These are phyloP conservation scores for Colletotrichum agaves DNA, from an alignment of 2,329 filamentous ascomycete species.

Conservation along the genomic window DNA sequence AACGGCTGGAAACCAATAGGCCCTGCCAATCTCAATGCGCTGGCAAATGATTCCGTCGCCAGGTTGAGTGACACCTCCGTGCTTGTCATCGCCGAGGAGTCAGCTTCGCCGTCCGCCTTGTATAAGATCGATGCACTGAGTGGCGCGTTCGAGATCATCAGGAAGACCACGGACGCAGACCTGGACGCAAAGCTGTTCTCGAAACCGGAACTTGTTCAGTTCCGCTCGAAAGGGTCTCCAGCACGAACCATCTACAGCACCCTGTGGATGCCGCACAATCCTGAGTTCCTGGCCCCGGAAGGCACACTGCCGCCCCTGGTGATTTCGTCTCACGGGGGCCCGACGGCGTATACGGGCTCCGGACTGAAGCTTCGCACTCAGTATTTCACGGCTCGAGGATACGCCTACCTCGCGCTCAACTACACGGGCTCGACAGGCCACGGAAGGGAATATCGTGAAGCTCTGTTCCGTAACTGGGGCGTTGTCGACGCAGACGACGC, in stretches of 20 bases:
- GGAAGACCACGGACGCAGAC: slow-evolving; percentile 47
- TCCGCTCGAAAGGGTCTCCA: slow-evolving; percentile 43
- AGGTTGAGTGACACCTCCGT: slow-evolving; percentile 49
- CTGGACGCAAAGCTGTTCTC: slow-evolving; percentile 49
- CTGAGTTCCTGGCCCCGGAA: slow-evolving; percentile 50
- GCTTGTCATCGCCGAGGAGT: slow-evolving; percentile 51
- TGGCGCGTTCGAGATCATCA: slow-evolving; percentile 43
- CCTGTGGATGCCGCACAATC: slow-evolving; percentile 61
- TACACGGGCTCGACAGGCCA: slow-evolving; percentile 64
- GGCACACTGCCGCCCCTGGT: slow-evolving; percentile 59
- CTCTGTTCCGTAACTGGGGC: slow-evolving; percentile 62
- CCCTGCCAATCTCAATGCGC: slow-evolving; percentile 39
- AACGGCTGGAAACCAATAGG: slow-evolving; percentile 46
- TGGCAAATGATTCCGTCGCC: slow-evolving; percentile 49
- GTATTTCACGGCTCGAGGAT: slow-evolving; percentile 65
- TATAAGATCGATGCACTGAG: slow-evolving; percentile 47
- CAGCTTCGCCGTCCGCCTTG: slow-evolving; percentile 45
- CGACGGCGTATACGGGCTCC: slow-evolving; percentile 54
- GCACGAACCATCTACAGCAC: slow-evolving; percentile 55
- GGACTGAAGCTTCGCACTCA: slow-evolving; percentile 58
- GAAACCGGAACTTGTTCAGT: slow-evolving; percentile 48
- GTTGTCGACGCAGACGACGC: slow-evolving; percentile 62
- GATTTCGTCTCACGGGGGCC: slow-evolving; percentile 62
- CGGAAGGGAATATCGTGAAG: slow-evolving; percentile 60
- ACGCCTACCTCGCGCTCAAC: slow-evolving; percentile 61